Percentiles rank a stretch among this genome's conserved stretches.
These are phyloP conservation scores for Scleroderma citrinum DNA, from an alignment of 768 basidiomycete species.

Conservation along the genomic window DNA sequence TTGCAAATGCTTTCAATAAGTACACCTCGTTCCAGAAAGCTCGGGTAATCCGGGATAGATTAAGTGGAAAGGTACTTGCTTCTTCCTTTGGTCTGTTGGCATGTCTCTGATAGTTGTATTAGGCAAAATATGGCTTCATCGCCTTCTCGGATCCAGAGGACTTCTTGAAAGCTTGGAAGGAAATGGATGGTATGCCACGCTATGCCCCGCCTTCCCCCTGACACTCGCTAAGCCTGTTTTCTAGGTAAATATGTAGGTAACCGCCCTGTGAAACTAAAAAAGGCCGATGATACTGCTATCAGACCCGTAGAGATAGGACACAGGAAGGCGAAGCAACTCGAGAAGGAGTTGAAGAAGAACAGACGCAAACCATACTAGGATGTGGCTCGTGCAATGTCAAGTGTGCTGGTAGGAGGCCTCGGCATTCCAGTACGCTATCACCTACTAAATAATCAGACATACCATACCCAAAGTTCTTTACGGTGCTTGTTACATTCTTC, in stretches of 20 bases:
- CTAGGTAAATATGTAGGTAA: conserved; percentile 97
- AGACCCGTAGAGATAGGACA: conserved; percentile 91
- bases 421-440: too few species aligned
- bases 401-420: not conserved
- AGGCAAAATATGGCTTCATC: conserved; percentile 97
- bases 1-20: conserved; percentile 88
- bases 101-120: conserved; percentile 4
- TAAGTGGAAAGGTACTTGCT: conserved; percentile 82
- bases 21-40: conserved; percentile 93
- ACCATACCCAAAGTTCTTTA: not conserved
- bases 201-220: not conserved
- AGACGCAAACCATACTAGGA: conserved; percentile 73
- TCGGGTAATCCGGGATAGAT: conserved; percentile 88
- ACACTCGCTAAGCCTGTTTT: conserved; percentile 4
- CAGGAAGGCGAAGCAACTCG: conserved; percentile 85
- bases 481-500: too few species aligned
- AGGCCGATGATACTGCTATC: conserved; percentile 82
- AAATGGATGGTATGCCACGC: conserved; percentile 83
- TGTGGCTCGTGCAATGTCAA: not conserved
- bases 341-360: conserved; percentile 89
- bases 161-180: conserved; percentile 97
- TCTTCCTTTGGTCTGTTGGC: not conserved
- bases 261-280: conserved; percentile 93
- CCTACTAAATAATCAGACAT: not conserved
- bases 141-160: conserved; percentile 98